Conservation (phyloP, 805 yeast genomes). For the Saccharomyces kudriavzevii region DNA sequence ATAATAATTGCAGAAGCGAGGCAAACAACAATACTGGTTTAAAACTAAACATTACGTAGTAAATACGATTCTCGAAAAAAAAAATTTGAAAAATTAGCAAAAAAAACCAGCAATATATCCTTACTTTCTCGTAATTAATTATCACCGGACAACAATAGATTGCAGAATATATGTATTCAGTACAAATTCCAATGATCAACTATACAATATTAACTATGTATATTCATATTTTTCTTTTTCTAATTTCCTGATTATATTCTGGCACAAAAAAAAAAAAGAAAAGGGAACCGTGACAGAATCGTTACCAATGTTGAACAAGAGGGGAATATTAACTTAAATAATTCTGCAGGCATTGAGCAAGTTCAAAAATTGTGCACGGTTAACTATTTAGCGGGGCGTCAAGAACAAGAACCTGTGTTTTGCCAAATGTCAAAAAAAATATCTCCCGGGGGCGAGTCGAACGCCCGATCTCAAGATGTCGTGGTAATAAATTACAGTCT, state of each 20-base stretch:
- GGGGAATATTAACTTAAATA: no score
- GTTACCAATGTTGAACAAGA: no score
- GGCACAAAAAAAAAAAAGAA: not conserved
- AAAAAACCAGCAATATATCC: not conserved
- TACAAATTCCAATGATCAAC: no score
- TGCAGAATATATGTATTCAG: no score
- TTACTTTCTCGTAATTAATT: not conserved
- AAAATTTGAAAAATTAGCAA: conserved; percentile 5
- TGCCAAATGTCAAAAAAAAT: conserved; percentile 3
- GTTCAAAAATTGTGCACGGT: not conserved
- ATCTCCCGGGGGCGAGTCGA: conserved; percentile 27
- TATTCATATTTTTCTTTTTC: not conserved
- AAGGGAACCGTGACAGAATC: not conserved
- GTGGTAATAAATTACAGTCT: conserved; percentile 14
- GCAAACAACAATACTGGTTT: not conserved
- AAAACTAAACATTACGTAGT: not conserved
- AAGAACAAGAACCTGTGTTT: no score
- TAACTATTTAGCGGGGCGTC: no score
- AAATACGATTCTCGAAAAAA: conserved; percentile 33
- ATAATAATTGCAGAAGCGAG: conserved; percentile 31
- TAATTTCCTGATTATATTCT: not conserved
- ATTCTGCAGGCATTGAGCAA: not conserved
- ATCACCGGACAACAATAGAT: not conserved
- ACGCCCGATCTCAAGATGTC: conserved; percentile 24
- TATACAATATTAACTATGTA: not conserved